Conservation (phyloP, 768 basidiomycete genomes). For the Termitomyces heimii region DNA sequence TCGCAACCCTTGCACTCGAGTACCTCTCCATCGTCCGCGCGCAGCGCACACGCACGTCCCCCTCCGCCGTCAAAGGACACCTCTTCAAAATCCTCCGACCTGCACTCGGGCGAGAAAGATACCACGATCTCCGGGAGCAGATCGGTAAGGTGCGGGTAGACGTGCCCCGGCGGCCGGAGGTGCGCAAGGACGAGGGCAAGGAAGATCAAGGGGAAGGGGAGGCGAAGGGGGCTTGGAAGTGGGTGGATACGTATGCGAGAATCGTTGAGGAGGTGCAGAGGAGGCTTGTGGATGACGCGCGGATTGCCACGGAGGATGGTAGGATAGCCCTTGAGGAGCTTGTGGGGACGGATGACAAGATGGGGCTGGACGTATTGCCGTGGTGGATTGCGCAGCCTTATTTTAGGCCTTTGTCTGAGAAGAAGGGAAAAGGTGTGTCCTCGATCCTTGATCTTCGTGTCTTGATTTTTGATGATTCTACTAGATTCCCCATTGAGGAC, state of each 20-base stretch:
- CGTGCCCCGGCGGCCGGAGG: background rate
- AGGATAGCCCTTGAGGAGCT: background rate
- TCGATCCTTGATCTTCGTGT: background rate
- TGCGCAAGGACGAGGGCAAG: background rate
- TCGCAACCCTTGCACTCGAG: background rate
- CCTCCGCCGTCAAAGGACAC: conserved; percentile 80
- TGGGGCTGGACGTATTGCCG: background rate
- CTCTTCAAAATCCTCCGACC: conserved; percentile 90
- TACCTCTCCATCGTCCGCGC: conserved; percentile 61
- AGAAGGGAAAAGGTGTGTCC: background rate
- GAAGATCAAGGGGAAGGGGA: background rate
- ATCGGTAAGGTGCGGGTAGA: background rate
- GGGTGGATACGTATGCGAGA: background rate
- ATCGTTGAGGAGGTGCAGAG: background rate
- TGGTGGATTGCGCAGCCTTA: background rate
- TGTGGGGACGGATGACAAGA: background rate
- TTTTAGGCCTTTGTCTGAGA: background rate
- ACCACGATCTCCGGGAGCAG: background rate
- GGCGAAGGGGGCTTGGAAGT: background rate
- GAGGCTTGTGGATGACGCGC: background rate
- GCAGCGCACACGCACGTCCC: conserved; percentile 59
- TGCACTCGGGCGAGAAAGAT: conserved; percentile 47
- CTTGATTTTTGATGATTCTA: background rate
- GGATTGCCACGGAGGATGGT: background rate
- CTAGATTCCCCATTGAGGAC: background rate